Evolutionary conservation across 1,284 basidiomycete genomes (phyloP).

Genomic region (Veloboletus limbatus): DNA sequence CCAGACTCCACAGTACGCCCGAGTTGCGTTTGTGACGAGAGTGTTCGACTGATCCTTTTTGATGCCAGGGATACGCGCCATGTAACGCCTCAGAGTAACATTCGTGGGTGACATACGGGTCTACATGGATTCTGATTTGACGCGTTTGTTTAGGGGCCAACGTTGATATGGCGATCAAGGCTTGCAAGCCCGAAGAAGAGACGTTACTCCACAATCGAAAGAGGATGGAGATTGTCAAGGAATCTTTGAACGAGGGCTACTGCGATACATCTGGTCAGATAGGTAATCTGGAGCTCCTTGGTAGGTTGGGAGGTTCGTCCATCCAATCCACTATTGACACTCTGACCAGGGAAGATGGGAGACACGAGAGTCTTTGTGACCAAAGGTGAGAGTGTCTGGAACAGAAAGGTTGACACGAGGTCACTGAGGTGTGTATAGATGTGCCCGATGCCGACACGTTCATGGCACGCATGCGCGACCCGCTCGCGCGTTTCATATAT

Average conservation of each 20-base stretch:
- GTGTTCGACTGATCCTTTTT: background rate
- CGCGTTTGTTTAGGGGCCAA: slow-evolving; percentile 49
- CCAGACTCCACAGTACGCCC: slow-evolving; percentile 22
- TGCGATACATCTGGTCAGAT: slow-evolving; percentile 75
- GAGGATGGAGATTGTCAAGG: slow-evolving; percentile 71
- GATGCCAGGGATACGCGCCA: slow-evolving; percentile 23
- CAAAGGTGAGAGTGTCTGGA: slow-evolving; percentile 53
- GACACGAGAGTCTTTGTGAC: slow-evolving; percentile 67
- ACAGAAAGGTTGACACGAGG: background rate
- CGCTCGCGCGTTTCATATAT: slow-evolving; percentile 67
- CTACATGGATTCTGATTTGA: background rate
- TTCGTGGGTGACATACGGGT: slow-evolving; percentile 43
- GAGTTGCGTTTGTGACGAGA: background rate
- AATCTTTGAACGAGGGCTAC: slow-evolving; percentile 75
- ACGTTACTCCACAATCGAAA: slow-evolving; percentile 62
- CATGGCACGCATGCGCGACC: slow-evolving; percentile 49
- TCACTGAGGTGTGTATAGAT: slow-evolving; percentile 38
- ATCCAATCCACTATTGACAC: background rate
- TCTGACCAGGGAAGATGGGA: slow-evolving; percentile 54
- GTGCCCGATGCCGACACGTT: slow-evolving; percentile 50
- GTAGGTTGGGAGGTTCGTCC: slow-evolving; percentile 36
- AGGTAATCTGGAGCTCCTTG: slow-evolving; percentile 61
- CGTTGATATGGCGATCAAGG: slow-evolving; percentile 74
- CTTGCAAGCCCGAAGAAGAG: slow-evolving; percentile 69
- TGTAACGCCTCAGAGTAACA: slow-evolving; percentile 59